These are phyloP conservation scores for Calcarisporium arbuscula DNA, from an alignment of 2,329 filamentous ascomycete species.

Conservation along the genomic window DNA sequence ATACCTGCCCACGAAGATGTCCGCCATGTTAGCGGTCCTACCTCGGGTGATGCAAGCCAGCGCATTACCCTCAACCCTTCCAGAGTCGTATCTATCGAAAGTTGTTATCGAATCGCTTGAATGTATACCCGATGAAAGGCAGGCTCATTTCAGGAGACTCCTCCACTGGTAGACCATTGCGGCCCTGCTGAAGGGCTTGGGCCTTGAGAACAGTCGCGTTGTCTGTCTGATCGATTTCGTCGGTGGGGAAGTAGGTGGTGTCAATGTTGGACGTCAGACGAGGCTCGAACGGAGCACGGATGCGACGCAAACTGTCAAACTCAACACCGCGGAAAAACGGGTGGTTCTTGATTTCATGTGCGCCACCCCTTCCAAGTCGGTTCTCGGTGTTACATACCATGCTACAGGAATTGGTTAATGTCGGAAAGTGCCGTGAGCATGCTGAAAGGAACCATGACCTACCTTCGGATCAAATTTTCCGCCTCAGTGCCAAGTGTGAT, in stretches of 20 bases:
- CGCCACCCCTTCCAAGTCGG: conserved; percentile 79
- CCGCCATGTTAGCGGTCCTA: too few species aligned
- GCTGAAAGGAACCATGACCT: conserved; percentile 25
- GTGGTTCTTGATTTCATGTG: conserved; percentile 88
- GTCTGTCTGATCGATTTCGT: conserved; percentile 96
- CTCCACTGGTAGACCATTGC: conserved; percentile 43
- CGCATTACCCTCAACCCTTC: too few species aligned
- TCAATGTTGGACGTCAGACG: conserved; percentile 89
- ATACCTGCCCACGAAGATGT: too few species aligned
- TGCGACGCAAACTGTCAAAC: conserved; percentile 86
- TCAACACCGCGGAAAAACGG: conserved; percentile 96
- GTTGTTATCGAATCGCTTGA: conserved; percentile 87
- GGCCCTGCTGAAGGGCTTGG: conserved; percentile 66
- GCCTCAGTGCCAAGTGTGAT: conserved; percentile 83
- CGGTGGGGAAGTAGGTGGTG: conserved; percentile 96
- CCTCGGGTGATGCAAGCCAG: too few species aligned
- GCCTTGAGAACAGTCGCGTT: conserved; percentile 82
- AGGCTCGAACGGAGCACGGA: conserved; percentile 93
- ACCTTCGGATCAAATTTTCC: conserved; percentile 89
- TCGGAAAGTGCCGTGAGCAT: conserved; percentile 8
- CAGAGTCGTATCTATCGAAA: too few species aligned
- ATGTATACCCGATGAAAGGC: conserved; percentile 64
- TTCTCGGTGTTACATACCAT: conserved; percentile 92
- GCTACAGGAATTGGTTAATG: conserved; percentile 35
- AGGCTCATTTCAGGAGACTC: conserved; percentile 91